phyloP scores from a whole-genome alignment of 352 stramenopile species.

The Blastocystis sp. region DNA sequence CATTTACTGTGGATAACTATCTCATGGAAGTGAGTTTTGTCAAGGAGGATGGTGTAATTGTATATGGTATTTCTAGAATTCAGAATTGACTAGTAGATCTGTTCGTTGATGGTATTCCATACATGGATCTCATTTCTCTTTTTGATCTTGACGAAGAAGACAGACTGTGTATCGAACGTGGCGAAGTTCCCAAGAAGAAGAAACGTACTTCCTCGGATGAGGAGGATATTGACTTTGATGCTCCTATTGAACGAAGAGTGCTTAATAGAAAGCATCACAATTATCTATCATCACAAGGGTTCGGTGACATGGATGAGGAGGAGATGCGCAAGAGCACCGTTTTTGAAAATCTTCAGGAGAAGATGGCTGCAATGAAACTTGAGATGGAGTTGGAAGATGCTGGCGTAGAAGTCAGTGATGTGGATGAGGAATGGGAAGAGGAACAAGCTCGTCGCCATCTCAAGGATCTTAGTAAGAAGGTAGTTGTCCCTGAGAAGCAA shows the following conservation, averaged over 20 bases:
- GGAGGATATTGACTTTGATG: constrained; percentile 47
- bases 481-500: constrained; percentile 45
- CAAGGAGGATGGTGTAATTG: constrained; percentile 42
- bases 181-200: constrained; percentile 36
- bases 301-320: constrained; percentile 36
- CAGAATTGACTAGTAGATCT: background rate
- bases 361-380: background rate
- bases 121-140: constrained; percentile 44
- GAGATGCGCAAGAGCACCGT: constrained; percentile 43
- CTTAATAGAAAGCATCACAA: constrained; percentile 52
- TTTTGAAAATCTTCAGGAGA: constrained; percentile 52
- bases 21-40: constrained; percentile 59
- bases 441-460: constrained; percentile 21
- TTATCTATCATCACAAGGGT: constrained; percentile 44
- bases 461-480: constrained; percentile 59
- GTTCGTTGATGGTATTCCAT: constrained; percentile 56
- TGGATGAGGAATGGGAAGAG: constrained; percentile 58
- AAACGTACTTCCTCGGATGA: background rate
- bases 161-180: constrained; percentile 31
- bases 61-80: constrained; percentile 13
- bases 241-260: constrained; percentile 47
- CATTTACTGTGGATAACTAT: constrained; percentile 61
- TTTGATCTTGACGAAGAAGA: constrained; percentile 47
- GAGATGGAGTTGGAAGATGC: constrained; percentile 35
- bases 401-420: constrained; percentile 47